phyloP scores from a whole-genome alignment of 257 asterid species.

The Leptodermis oblonga region DNA sequence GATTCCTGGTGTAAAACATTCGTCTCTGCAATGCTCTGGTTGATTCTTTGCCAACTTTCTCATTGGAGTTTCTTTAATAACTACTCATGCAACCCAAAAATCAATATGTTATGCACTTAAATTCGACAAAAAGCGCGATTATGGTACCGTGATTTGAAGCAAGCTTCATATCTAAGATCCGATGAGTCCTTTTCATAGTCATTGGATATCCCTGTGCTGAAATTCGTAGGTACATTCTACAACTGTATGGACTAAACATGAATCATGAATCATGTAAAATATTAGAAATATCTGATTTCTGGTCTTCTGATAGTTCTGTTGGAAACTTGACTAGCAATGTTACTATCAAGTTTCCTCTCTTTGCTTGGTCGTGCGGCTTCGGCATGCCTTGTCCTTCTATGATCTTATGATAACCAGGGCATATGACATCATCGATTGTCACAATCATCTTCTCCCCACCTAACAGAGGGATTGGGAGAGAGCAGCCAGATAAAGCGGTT shows the following conservation, averaged over 20 bases:
- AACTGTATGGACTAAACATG: neutral
- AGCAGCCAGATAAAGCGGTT: conserved; percentile 62
- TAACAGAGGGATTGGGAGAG: conserved; percentile 46
- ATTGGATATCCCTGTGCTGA: neutral
- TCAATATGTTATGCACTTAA: neutral
- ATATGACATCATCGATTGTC: conserved; percentile 45
- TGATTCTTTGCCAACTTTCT: neutral
- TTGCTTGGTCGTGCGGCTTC: conserved; percentile 41
- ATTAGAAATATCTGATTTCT: conserved; percentile 33
- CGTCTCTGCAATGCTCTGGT: neutral
- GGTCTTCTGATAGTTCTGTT: conserved; percentile 46
- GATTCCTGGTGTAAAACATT: neutral
- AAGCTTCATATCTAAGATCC: neutral
- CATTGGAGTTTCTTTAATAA: neutral
- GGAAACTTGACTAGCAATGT: conserved; percentile 57
- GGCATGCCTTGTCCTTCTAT: conserved; percentile 77
- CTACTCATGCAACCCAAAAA: neutral
- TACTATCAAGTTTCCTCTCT: conserved; percentile 62
- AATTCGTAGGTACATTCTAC: conserved; percentile 2
- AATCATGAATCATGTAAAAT: conserved; percentile 32
- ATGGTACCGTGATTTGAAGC: neutral
- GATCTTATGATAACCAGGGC: conserved; percentile 53
- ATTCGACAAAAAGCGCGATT: neutral
- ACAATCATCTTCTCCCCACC: conserved; percentile 42
- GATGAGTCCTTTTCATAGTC: neutral